phyloP scores from a whole-genome alignment of 805 yeast species.

The Ogataea paradorogensis region DNA sequence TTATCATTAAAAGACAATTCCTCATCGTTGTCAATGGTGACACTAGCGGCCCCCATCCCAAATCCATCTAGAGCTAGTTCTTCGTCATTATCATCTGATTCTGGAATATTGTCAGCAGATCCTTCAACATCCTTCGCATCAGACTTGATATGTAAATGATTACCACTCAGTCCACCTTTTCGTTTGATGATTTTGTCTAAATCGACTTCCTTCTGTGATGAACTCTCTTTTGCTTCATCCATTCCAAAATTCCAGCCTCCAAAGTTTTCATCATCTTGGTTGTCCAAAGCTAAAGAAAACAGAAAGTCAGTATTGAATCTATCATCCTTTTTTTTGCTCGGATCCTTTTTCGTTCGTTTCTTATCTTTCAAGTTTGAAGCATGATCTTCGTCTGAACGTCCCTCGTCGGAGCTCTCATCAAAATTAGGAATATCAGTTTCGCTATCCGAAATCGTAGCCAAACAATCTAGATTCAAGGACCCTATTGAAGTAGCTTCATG shows the following conservation, averaged over 20 bases:
- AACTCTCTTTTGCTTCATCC: conserved; percentile 32
- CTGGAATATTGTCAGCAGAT: conserved; percentile 18
- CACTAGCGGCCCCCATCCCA: conserved; percentile 34
- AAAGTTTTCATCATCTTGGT: conserved; percentile 37
- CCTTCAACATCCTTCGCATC: conserved; percentile 12
- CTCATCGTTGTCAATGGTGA: conserved; percentile 26
- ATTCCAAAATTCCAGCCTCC: conserved; percentile 86
- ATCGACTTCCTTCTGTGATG: conserved; percentile 61
- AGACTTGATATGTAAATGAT: conserved; percentile 29
- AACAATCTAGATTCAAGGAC: conserved; percentile 48
- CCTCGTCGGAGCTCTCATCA: conserved; percentile 44
- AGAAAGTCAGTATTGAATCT: conserved; percentile 73
- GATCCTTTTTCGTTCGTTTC: conserved; percentile 18
- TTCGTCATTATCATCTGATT: conserved; percentile 33
- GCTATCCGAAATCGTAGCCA: conserved; percentile 73
- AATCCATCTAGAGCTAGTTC: conserved; percentile 43
- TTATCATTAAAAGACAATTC: conserved; percentile 21
- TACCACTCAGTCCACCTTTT: conserved; percentile 62
- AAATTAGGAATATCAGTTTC: conserved; percentile 58
- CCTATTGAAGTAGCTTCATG: too few species aligned
- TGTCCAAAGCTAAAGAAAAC: conserved; percentile 59
- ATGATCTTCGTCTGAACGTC: conserved; percentile 22
- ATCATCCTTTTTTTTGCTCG: conserved; percentile 36
- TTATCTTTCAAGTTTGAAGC: conserved; percentile 12
- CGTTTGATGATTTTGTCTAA: conserved; percentile 82